A percentile compares a stretch with the other conserved stretches of the same genome.
These are phyloP conservation scores for Pleurotus sapidus DNA, from an alignment of 768 basidiomycete species.

Conservation along the genomic window DNA sequence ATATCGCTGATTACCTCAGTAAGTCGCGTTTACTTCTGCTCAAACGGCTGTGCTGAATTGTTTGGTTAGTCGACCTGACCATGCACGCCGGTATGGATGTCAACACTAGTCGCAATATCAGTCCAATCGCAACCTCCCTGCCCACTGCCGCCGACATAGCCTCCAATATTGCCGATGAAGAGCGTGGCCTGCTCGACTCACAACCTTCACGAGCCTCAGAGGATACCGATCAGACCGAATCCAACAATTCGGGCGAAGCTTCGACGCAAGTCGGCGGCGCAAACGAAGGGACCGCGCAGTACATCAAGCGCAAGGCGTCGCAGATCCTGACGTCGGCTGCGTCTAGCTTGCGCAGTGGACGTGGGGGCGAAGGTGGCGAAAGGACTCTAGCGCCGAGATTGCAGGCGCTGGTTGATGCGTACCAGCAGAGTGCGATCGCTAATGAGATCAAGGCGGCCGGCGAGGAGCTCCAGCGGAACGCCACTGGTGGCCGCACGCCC, in stretches of 20 bases:
- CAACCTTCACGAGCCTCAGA: conserved; percentile 31
- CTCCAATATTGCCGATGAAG: conserved; percentile 61
- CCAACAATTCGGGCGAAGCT: conserved; percentile 37
- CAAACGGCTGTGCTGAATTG: not conserved
- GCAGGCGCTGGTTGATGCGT: conserved; percentile 69
- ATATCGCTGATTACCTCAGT: conserved; percentile 97
- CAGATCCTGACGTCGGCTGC: conserved; percentile 64
- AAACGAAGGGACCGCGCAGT: conserved; percentile 18
- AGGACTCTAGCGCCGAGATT: conserved; percentile 54
- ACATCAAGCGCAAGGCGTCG: conserved; percentile 70
- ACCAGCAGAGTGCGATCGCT: conserved; percentile 65
- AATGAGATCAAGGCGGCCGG: conserved; percentile 61
- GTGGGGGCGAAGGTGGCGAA: conserved; percentile 16
- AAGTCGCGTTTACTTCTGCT: conserved; percentile 25
- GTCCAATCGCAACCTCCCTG: conserved; percentile 41
- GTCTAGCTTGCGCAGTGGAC: conserved; percentile 20
- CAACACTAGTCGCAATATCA: conserved; percentile 26
- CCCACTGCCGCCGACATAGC: conserved; percentile 30
- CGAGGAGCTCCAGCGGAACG: conserved; percentile 39
- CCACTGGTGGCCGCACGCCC: conserved; percentile 10
- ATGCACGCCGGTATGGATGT: conserved; percentile 50
- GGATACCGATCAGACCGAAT: conserved; percentile 52
- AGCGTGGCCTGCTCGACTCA: conserved; percentile 43
- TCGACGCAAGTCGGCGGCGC: conserved; percentile 33
- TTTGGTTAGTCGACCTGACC: conserved; percentile 62